Evolutionary conservation across 768 basidiomycete species (phyloP).

Genomic region (Mycena olivaceomarginata): DNA sequence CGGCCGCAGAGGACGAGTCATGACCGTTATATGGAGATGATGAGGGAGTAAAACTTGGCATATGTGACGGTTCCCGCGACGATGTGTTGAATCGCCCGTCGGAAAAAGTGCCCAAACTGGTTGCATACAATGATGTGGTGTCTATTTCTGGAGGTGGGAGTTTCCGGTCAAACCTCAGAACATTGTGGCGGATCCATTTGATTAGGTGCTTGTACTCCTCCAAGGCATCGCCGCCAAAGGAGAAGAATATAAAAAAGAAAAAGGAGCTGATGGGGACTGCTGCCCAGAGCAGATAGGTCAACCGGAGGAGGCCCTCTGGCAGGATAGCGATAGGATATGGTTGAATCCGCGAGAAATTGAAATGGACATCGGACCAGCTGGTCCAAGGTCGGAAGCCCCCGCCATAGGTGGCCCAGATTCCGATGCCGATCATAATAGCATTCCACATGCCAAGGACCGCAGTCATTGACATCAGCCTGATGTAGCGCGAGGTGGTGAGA

Average conservation of each 20-base stretch:
- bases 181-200: neutral
- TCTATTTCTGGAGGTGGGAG: neutral
- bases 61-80: neutral
- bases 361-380: constrained; percentile 30
- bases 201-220: constrained; percentile 8
- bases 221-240: constrained; percentile 24
- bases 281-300: constrained; percentile 16
- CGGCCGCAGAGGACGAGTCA: neutral
- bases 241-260: constrained; percentile 26
- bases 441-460: constrained; percentile 27
- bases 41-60: neutral
- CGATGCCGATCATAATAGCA: constrained; percentile 18
- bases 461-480: constrained; percentile 29
- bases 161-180: neutral
- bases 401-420: constrained; percentile 9
- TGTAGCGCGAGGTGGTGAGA: constrained; percentile 21
- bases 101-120: neutral
- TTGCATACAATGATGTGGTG: constrained; percentile 5
- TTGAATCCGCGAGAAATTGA: constrained; percentile 24
- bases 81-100: neutral
- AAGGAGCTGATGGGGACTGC: constrained; percentile 27
- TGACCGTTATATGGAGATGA: neutral
- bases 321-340: neutral
- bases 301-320: neutral
- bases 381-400: constrained; percentile 27